Evolutionary conservation across 345 rosid species (phyloP).

Genomic region (Alliaria petiolata): DNA sequence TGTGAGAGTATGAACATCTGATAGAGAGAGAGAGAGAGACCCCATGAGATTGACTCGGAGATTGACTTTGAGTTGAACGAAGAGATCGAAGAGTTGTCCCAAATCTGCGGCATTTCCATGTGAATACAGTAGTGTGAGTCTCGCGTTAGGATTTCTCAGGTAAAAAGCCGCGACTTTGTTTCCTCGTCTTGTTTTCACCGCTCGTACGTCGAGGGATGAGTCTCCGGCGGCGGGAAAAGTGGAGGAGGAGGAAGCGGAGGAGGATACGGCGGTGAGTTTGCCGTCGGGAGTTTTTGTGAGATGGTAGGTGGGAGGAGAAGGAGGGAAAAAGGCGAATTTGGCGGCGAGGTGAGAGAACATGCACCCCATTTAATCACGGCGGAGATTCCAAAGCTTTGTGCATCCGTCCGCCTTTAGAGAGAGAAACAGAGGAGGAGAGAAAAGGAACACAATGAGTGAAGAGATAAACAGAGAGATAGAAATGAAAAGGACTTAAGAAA

Average conservation of each 20-base stretch:
- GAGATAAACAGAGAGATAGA: neutral
- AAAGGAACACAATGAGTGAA: neutral
- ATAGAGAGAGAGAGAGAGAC: constrained; percentile 40
- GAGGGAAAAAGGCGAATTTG: constrained; percentile 96
- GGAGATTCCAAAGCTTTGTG: constrained; percentile 17
- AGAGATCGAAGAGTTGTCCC: constrained; percentile 98
- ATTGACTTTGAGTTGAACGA: constrained; percentile 93
- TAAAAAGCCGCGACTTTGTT: constrained; percentile 89
- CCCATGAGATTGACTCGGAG: constrained; percentile 97
- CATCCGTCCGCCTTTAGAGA: constrained; percentile 17
- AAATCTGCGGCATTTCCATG: constrained; percentile 99
- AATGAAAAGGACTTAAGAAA: neutral
- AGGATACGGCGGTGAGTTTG: constrained; percentile 55
- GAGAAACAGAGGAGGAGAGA: neutral
- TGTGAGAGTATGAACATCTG: neutral
- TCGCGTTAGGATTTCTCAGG: constrained; percentile 76
- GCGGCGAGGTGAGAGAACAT: constrained; percentile 89
- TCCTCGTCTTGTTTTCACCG: constrained; percentile 67
- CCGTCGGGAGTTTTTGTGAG: constrained; percentile 64
- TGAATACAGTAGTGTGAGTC: constrained; percentile 90
- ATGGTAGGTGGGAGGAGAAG: constrained; percentile 93
- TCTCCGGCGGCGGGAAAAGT: constrained; percentile 72
- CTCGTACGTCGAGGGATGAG: constrained; percentile 62
- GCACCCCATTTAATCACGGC: constrained; percentile 76
- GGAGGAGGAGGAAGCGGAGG: constrained; percentile 53